Evolutionary conservation across 2,329 filamentous ascomycete genomes (phyloP), one percentile per base, ranked within the genome.

Genomic region (Fusarium sp.): DNA sequence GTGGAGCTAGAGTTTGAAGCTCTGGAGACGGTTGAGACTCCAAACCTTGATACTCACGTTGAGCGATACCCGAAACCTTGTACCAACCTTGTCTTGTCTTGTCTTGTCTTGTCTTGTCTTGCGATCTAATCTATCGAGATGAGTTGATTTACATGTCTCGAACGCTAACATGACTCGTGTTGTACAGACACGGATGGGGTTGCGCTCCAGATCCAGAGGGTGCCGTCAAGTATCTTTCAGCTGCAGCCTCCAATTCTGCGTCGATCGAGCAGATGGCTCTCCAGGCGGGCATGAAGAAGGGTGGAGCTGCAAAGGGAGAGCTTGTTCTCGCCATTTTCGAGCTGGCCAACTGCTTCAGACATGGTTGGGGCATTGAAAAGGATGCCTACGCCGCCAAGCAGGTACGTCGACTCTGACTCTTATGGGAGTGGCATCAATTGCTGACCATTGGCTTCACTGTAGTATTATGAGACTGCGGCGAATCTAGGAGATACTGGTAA

Each of bases 391-490:
- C 96, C 52, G 96, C 96, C 56, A 91, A 91, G 82, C 89, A 91
- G 85, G 89, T 91, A 77, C 78, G 72, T 62, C 47, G 30, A 58
- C 55, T 48, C 55, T 51, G 17, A 42, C 22, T n/a, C 48, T 41
- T 38, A 28, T 36, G 28, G 54, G 42, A 52, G 39, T 30, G 45
- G 36, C 36, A 66, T 61, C 41, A 59, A 45, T 58, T 56, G 60
- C 57, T 73, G 45, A 75, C 30, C 32, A 51, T 65, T 45, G 48
- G 24, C 47, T 24, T 54, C 28, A 24, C 51, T 41, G 38, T 87
- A 97, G 88, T 99, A 98, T 83, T 99, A 98, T 83, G 96, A 98
- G 84, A 98, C 96, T 15, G 96, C 96, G 34, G 96, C 96, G 69
- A 98, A 99, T 82, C 85, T 99, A 75, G 96, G 96, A 70, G 96